Conservation (phyloP, 345 rosid genomes). For the Citropsis articulata region DNA sequence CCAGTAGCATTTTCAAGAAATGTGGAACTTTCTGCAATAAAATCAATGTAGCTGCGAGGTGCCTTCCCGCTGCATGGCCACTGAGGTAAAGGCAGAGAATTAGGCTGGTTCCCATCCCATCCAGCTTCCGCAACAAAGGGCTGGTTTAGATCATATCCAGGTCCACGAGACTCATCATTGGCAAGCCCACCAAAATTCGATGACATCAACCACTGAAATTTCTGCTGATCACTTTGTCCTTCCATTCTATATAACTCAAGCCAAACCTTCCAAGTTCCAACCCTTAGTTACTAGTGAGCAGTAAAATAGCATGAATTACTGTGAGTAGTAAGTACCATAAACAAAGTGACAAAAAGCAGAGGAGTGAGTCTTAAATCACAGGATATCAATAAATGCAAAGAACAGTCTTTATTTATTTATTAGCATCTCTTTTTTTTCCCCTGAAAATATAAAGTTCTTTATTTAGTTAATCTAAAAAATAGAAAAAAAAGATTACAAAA, state of each 20-base stretch:
- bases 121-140: neutral
- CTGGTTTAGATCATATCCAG: conserved; percentile 20
- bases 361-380: neutral
- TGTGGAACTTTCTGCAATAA: conserved; percentile 27
- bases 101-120: conserved; percentile 10
- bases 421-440: too few relatives aligned
- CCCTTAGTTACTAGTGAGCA: neutral
- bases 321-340: neutral
- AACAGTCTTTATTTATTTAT: neutral
- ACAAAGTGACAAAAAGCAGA: neutral
- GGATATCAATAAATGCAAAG: neutral
- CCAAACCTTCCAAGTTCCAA: neutral
- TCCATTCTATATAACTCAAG: conserved; percentile 23
- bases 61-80: conserved; percentile 22
- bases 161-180: conserved; percentile 17
- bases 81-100: conserved; percentile 24
- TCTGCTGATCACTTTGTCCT: conserved; percentile 14
- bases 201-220: conserved; percentile 20
- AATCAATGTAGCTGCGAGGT: conserved; percentile 32
- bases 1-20: conserved; percentile 25
- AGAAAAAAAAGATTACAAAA: too few relatives aligned
- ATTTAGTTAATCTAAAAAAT: too few relatives aligned
- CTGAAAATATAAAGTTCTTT: too few relatives aligned
- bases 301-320: neutral
- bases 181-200: conserved; percentile 15